phyloP scores from a whole-genome alignment of 2,329 filamentous ascomycete genomes.

The Fusarium transvaalense region DNA sequence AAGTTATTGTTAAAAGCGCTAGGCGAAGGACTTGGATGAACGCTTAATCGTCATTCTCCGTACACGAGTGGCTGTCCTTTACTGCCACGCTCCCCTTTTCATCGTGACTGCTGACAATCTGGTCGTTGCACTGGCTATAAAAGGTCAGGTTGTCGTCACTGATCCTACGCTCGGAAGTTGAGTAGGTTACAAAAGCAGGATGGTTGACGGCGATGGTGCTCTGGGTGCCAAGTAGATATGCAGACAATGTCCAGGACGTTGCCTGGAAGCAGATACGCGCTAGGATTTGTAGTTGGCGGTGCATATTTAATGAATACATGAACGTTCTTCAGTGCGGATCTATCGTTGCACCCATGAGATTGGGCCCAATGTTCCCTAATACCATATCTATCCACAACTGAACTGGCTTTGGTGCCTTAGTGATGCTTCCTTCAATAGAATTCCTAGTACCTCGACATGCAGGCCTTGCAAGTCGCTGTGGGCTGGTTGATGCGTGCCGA shows the following conservation, averaged over 20 bases:
- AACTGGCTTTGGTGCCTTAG: background rate
- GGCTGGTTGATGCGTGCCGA: background rate
- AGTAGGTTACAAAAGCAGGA: constrained; percentile 38
- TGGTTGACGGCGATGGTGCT: constrained; percentile 38
- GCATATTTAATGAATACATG: constrained; percentile 50
- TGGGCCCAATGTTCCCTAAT: background rate
- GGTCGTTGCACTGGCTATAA: constrained; percentile 21
- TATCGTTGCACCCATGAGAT: background rate
- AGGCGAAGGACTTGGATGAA: constrained; percentile 41
- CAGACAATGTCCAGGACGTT: constrained; percentile 41
- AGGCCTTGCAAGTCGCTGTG: background rate
- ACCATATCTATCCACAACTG: background rate
- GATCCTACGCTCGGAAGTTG: constrained; percentile 26
- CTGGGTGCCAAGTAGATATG: constrained; percentile 39
- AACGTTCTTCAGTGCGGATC: constrained; percentile 28
- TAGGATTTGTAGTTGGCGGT: constrained; percentile 43
- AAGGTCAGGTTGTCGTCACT: constrained; percentile 21
- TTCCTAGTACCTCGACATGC: background rate
- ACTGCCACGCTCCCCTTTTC: constrained; percentile 39
- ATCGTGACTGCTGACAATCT: constrained; percentile 36
- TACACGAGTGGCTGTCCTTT: constrained; percentile 35
- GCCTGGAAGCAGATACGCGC: constrained; percentile 42
- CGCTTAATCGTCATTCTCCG: constrained; percentile 31
- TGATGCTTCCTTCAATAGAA: background rate
- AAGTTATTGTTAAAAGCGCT: constrained; percentile 41